phyloP scores from a whole-genome alignment of 345 rosid species.

The Reutealis trisperma region DNA sequence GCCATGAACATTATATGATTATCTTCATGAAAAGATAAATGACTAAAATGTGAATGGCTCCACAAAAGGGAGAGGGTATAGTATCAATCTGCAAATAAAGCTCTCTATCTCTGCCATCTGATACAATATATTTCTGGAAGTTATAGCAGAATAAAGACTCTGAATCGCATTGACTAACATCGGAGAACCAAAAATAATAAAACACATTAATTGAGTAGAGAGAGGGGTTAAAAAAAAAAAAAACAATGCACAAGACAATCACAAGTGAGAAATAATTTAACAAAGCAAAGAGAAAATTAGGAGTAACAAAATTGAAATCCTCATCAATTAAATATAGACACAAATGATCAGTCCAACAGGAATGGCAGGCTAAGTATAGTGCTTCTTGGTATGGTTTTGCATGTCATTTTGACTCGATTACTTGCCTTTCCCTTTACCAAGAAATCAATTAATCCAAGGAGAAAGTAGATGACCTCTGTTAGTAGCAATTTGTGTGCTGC shows the following conservation, averaged over 20 bases:
- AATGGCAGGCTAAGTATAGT: constrained; percentile 13
- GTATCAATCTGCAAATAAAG: too few species aligned
- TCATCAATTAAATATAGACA: constrained; percentile 35
- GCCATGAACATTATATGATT: not conserved
- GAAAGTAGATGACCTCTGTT: constrained; percentile 21
- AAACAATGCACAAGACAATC: constrained; percentile 20
- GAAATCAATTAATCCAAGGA: constrained; percentile 19
- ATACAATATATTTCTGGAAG: too few species aligned
- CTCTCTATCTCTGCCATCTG: too few species aligned
- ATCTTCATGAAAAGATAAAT: not conserved
- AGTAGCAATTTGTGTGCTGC: constrained; percentile 16
- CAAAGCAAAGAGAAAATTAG: constrained; percentile 24
- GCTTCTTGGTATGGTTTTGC: constrained; percentile 20
- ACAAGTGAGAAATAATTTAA: constrained; percentile 25
- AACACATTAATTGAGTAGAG: constrained; percentile 12
- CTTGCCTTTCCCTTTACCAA: constrained; percentile 14
- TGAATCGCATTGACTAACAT: not conserved
- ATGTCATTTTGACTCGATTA: constrained; percentile 9
- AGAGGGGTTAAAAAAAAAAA: not conserved
- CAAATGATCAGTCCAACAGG: constrained; percentile 37
- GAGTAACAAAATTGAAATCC: constrained; percentile 49
- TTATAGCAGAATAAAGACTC: too few species aligned
- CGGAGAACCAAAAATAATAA: constrained; percentile 4
- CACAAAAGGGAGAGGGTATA: too few species aligned
- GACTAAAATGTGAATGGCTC: too few species aligned